Evolutionary conservation across 208 protist genomes (phyloP).

Genomic region (Acanthamoeba healyi): DNA sequence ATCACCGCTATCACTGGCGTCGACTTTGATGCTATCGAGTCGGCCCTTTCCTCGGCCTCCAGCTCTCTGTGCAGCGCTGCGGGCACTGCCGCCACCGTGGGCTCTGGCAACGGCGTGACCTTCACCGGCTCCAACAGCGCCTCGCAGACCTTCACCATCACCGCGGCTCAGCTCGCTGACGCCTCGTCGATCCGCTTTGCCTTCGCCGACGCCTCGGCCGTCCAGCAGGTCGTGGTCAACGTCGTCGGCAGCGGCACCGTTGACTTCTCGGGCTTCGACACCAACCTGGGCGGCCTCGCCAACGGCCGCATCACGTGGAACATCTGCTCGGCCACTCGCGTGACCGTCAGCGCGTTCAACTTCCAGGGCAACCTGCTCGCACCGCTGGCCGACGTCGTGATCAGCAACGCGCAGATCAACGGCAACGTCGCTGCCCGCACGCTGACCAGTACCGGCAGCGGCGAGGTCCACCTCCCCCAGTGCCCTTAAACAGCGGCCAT

Average conservation of each 20-base stretch:
- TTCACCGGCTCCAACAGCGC: neutral
- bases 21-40: neutral
- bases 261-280: neutral
- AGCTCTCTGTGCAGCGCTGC: neutral
- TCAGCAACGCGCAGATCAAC: constrained; percentile 44
- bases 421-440: constrained; percentile 18
- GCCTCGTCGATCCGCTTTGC: constrained; percentile 4
- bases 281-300: neutral
- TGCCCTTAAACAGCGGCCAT: neutral
- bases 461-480: constrained; percentile 21
- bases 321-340: constrained; percentile 18
- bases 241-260: neutral
- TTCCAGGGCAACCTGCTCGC: constrained; percentile 32
- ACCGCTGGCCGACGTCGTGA: neutral
- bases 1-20: neutral
- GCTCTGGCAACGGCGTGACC: neutral
- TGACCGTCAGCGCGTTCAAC: neutral
- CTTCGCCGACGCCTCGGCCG: neutral
- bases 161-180: neutral
- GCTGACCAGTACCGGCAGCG: neutral
- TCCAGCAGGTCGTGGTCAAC: constrained; percentile 34
- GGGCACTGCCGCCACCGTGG: neutral
- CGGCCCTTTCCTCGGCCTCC: neutral
- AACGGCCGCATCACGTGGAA: constrained; percentile 20
- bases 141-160: constrained; percentile 34